phyloP scores from a whole-genome alignment of 768 basidiomycete species.

The Pisolithus tinctorius region DNA sequence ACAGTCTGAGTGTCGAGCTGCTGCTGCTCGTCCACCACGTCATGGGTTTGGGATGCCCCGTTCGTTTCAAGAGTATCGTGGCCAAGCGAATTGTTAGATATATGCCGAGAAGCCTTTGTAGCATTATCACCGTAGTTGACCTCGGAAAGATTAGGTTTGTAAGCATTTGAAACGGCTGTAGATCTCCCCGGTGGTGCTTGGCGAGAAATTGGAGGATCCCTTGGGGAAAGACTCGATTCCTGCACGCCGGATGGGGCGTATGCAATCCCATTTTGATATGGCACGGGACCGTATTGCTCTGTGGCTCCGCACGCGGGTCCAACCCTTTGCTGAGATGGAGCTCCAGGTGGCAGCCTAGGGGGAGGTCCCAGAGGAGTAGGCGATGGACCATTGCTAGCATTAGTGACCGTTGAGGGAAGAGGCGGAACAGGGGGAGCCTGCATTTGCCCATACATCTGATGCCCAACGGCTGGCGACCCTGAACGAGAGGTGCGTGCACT shows the following conservation, averaged over 20 bases:
- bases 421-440: conserved; percentile 15
- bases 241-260: background rate
- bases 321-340: conserved; percentile 4
- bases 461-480: conserved; percentile 9
- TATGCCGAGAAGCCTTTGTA: conserved; percentile 1
- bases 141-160: background rate
- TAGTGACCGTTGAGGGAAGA: background rate
- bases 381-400: background rate
- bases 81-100: background rate
- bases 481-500: conserved; percentile 21
- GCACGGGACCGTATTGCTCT: background rate
- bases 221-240: background rate
- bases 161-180: background rate
- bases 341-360: background rate
- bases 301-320: background rate
- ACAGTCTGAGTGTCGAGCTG: background rate
- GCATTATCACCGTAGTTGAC: background rate
- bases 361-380: background rate
- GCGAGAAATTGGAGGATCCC: background rate
- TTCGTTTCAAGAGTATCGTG: background rate
- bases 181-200: background rate
- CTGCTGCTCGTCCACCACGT: background rate
- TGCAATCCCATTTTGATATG: background rate
- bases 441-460: conserved; percentile 6
- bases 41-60: background rate